Percentiles rank a stretch among this genome's conserved stretches.
Conservation (phyloP, 2,329 filamentous ascomycete species). For the Tolypocladium endophyticum region DNA sequence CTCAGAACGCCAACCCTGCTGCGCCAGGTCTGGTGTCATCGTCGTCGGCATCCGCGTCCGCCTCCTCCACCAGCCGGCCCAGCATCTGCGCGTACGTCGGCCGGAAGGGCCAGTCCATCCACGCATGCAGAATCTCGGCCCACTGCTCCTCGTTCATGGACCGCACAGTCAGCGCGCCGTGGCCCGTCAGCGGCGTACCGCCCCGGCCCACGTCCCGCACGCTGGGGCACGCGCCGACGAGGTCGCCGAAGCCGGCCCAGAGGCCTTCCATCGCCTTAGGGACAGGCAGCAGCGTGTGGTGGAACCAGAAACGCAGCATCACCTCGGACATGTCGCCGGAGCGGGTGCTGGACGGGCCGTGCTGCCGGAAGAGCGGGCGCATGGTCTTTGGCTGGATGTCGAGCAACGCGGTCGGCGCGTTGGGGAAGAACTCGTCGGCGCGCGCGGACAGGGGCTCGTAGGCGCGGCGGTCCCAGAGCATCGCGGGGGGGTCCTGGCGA, state of each 20-base stretch:
- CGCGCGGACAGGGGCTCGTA: conserved; percentile 57
- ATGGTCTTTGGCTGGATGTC: conserved; percentile 54
- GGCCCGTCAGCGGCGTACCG: conserved; percentile 28
- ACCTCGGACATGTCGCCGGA: conserved; percentile 42
- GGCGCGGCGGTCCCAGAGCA: conserved; percentile 60
- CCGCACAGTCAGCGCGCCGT: conserved; percentile 33
- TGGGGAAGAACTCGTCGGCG: conserved; percentile 56
- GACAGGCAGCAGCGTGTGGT: conserved; percentile 32
- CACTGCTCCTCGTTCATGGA: conserved; percentile 43
- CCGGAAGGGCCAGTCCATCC: conserved; percentile 55
- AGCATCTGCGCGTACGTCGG: conserved; percentile 39
- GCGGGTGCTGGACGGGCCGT: conserved; percentile 27
- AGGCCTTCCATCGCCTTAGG: conserved; percentile 36
- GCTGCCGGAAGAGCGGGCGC: conserved; percentile 35
- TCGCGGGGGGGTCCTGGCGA: conserved; percentile 34
- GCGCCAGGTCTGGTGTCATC: background rate
- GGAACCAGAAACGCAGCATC: conserved; percentile 30
- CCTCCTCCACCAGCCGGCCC: conserved; percentile 25
- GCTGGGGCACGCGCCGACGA: conserved; percentile 37
- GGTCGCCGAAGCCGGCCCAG: conserved; percentile 48
- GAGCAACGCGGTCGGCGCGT: conserved; percentile 44
- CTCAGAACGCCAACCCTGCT: background rate
- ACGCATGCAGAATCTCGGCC: conserved; percentile 46
- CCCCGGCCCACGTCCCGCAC: conserved; percentile 36
- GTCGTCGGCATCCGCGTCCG: conserved; percentile 8